phyloP scores from a whole-genome alignment of 2,329 filamentous ascomycete genomes.

The Trichoderma gracile region DNA sequence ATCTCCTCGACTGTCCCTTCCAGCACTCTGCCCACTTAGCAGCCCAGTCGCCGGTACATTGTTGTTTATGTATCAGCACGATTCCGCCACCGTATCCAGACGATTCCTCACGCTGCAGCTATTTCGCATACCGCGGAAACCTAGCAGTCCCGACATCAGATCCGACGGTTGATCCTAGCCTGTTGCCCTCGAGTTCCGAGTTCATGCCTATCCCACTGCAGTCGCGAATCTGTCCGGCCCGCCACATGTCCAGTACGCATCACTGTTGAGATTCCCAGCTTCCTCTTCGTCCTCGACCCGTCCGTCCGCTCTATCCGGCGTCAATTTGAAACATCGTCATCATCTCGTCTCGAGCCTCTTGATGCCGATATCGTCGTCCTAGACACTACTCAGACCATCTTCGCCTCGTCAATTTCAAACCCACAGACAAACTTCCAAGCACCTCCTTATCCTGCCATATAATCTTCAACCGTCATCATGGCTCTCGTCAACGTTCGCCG shows the following conservation, averaged over 20 bases:
- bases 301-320: constrained; percentile 4
- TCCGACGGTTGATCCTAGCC: constrained; percentile 78
- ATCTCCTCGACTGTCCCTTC: constrained; percentile 6
- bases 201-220: constrained; percentile 60
- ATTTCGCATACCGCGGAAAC: constrained; percentile 95
- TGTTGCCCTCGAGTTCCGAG: constrained; percentile 41
- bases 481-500: constrained; percentile 97
- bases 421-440: background rate
- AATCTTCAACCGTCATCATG: constrained; percentile 66
- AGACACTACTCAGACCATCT: background rate
- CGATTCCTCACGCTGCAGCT: constrained; percentile 94
- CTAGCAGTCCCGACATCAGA: constrained; percentile 84
- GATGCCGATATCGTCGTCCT: constrained; percentile 39
- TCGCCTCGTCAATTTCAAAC: constrained; percentile 3
- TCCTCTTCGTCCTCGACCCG: constrained; percentile 21
- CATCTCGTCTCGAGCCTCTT: constrained; percentile 38
- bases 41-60: constrained; percentile 38
- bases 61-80: constrained; percentile 99
- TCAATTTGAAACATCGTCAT: constrained; percentile 29
- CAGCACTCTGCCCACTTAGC: constrained; percentile 36
- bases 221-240: constrained; percentile 50
- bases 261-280: constrained; percentile 48
- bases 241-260: constrained; percentile 58
- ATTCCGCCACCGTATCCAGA: constrained; percentile 85
- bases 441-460: background rate